Evolutionary conservation across 2,329 filamentous ascomycete species (phyloP).

Genomic region (Alternaria rosae): DNA sequence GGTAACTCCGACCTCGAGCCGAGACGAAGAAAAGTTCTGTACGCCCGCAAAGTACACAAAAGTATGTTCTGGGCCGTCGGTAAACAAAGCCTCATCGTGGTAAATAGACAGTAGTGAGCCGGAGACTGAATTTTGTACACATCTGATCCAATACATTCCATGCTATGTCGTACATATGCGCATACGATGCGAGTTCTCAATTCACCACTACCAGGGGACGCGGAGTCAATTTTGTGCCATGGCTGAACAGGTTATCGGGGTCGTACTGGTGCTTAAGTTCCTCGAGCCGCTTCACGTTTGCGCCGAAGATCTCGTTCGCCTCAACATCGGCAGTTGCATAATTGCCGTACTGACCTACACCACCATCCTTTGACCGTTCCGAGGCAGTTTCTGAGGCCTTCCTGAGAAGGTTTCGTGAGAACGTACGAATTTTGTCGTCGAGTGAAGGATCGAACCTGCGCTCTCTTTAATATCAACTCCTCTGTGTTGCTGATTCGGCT

Average conservation of each 20-base stretch:
- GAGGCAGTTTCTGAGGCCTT: conserved; percentile 31
- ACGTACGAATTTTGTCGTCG: conserved; percentile 34
- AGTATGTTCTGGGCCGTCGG: background rate
- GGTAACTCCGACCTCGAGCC: background rate
- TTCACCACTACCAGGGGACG: conserved; percentile 31
- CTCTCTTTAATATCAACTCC: background rate
- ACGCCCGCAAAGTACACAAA: too few relatives aligned
- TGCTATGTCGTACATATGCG: background rate
- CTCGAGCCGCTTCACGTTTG: conserved; percentile 40
- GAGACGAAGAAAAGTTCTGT: background rate
- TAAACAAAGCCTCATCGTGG: background rate
- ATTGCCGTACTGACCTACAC: conserved; percentile 44
- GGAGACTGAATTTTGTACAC: background rate
- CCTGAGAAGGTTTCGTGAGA: conserved; percentile 35
- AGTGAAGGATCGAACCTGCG: conserved; percentile 35
- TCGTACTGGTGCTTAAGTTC: conserved; percentile 48
- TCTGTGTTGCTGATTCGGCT: background rate
- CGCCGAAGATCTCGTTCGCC: conserved; percentile 41
- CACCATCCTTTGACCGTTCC: conserved; percentile 29
- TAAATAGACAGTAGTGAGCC: background rate
- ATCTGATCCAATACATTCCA: background rate
- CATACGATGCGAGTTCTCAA: conserved; percentile 2
- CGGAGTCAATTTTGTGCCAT: conserved; percentile 34
- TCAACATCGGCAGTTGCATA: conserved; percentile 38
- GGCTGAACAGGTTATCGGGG: conserved; percentile 43